Evolutionary conservation across 768 basidiomycete species (phyloP), one percentile per base, ranked within the genome.

Genomic region (Crassisporium funariophilum): DNA sequence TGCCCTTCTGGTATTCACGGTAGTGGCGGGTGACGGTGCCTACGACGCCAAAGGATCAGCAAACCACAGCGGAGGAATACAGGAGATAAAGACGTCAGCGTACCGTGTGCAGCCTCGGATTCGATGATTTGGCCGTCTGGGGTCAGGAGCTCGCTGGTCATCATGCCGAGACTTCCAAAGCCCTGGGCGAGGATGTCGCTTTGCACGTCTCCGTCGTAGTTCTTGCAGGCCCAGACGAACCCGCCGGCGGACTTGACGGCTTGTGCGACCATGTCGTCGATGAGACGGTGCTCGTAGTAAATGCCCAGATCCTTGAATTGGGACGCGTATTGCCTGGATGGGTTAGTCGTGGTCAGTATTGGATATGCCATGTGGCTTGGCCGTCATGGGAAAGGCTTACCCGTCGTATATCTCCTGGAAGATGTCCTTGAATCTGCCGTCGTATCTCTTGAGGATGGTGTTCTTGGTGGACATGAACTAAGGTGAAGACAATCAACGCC

Each of bases 391-490:
- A 24, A 17, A 10, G 25, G 71, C 77, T 43, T 47, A 81, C 76
- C 73, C 59, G 5, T 95, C 91, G 66, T 92, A 99, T 59, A 98
- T 86, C 60, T 97, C 93, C 67, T 98, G 85, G 85, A 99, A 97
- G 64, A 95, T 94, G 60, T 99, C 97, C 77, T 99, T 99, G 83
- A 98, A 99, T 22, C 95, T 83, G 35, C 97, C 97, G 61, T 98
- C 97, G 67, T 99, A 99, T 64, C 87, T 94, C 75, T 99, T 95
- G 63, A 95, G 62, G 70, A 95, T 95, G 17, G 92, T 95, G 72
- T 95, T 98, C 76, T 99, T 98, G 33, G 95, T 98, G 9, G 91
- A 94, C 89, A 98, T 83, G 78, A 95, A 98, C 83, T 90, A 42
- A 16, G 19, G 37, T 16, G 11, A 31, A n/a, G 41, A 49, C 35